Conservation (phyloP, 495 filamentous ascomycete genomes). For the Pseudotulostoma volvatum region DNA sequence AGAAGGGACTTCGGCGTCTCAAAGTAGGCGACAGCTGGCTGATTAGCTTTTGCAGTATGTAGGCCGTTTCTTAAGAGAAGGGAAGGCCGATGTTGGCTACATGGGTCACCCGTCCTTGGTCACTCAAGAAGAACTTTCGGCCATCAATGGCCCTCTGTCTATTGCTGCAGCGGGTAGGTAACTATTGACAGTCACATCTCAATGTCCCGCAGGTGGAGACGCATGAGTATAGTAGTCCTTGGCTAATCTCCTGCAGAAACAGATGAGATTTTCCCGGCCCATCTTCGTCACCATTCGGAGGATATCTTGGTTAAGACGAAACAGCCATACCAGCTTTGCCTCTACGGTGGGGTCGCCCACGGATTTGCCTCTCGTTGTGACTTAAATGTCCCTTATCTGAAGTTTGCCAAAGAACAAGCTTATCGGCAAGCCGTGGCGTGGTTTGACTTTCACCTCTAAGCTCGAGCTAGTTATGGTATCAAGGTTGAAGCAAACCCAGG, state of each 20-base stretch:
- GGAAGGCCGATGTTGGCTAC: conserved; percentile 47
- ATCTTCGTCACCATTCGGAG: conserved; percentile 50
- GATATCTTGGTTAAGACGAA: conserved; percentile 42
- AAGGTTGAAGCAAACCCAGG: too few species aligned
- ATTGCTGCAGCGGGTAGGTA: conserved; percentile 48
- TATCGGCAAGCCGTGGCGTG: conserved; percentile 66
- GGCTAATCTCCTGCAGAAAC: conserved; percentile 36
- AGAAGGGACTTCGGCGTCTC: too few species aligned
- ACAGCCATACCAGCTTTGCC: conserved; percentile 63
- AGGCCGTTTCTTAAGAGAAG: conserved; percentile 27
- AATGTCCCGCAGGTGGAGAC: too few species aligned
- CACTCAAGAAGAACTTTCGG: conserved; percentile 55
- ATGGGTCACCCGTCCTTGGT: conserved; percentile 66
- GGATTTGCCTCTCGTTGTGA: conserved; percentile 69
- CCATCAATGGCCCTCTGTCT: conserved; percentile 52
- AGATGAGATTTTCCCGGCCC: conserved; percentile 60
- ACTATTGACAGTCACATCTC: neutral
- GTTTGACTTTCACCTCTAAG: conserved; percentile 42
- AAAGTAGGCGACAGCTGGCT: too few species aligned
- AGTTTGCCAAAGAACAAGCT: conserved; percentile 74
- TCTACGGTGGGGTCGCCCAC: conserved; percentile 60
- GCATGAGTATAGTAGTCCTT: neutral
- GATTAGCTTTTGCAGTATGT: conserved; percentile 29
- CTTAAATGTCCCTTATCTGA: conserved; percentile 38
- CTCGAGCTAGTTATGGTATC: too few species aligned